Evolutionary conservation across 202 grass and related monocot species (phyloP), one percentile per base, ranked within the genome.

Genomic region (Sporobolus alterniflorus): DNA sequence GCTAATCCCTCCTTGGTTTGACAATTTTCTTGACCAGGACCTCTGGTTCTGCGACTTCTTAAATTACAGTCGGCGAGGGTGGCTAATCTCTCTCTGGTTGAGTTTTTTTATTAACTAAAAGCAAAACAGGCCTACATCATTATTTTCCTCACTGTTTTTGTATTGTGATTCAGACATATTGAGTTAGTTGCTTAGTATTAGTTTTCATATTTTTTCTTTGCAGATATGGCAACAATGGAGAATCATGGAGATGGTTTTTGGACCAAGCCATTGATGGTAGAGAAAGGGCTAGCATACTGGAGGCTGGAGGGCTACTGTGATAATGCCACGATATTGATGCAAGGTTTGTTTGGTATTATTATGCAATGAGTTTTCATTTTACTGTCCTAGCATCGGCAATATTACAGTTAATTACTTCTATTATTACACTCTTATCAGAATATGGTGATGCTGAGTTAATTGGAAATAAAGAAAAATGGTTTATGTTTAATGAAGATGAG

Each of bases 381-480:
- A 59, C 26, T 49, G 12, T 50, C 50, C 10, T 85, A 1, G 21
- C 32, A 69, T 76, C 40, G 65, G 25, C 12, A 86, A 60, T 63
- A 40, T 73, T 57, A 47, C 33, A 5, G 56, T 44, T 74, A 57
- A 11, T 82, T 48, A 84, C 49, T 84, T 69, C 11, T 71, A 57
- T 84, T 84, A 48, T 67, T 61, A 76, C 24, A 26, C 78, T 84
- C 83, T 36, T 55, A 64, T 33, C 84, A 95, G 92, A 85, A 54
- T 33, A 92, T 69, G 78, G 81, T n/a, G 29, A 70, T 36, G 71
- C 76, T 73, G 72, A 83, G 32, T 75, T 77, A 61, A 18, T 71
- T 72, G 73, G 67, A 74, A 82, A 79, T 64, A 84, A 82, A 33
- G 92, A 92, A 74, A 95, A 83, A 50, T 95, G 92, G 92, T 92